Evolutionary conservation across 495 filamentous ascomycete species (phyloP), one percentile per base, ranked within the genome.

Genomic region (Penicillium chermesinum): DNA sequence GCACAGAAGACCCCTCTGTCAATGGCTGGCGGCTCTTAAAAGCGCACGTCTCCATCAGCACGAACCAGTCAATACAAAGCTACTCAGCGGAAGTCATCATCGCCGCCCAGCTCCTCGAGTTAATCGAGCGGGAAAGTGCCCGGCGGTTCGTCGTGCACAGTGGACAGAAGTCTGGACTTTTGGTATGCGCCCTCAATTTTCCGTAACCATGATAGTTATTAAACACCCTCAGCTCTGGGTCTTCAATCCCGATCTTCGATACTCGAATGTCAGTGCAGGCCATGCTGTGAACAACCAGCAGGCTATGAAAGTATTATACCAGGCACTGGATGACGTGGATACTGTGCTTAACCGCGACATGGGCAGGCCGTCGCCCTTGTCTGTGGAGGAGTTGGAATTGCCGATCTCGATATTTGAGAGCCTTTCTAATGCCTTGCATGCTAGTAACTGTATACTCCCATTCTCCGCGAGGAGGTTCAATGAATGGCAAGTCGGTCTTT

Each of bases 231-330:
- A 76, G 69, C 62, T 74, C 16, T 91, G 87, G 87, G 73, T 87
- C 9, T 84, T 91, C 52, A 89, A 84, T 47, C 76, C 78, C 15
- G 75, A 84, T 52, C 75, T 89, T 18, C 66, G 72, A 7, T 91
- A 85, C 53, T 77, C 77, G 12, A 79, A 74, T 14, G 75, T 78
- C 0, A 70, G 64, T 22, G 10, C 55, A 3, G 51, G 61, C 1
- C 52, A 64, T 19, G 61, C 46, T 15, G 56, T 71, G 19, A 50
- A 57, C 16, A 54, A 68, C 17, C 68, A 70, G 40, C 65, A 71
- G n/a, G 85, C 82, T 3, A 77, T 87, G 63, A 89, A 88, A 49
- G 70, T 88, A 2, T 74, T 88, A 21, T 88, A 80, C 52, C 77
- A 77, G 30, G 51, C 59, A 16, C 59, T 79, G 2, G 49, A 52